phyloP scores from a whole-genome alignment of 352 stramenopile genomes.

The Phytophthora boehmeriae region DNA sequence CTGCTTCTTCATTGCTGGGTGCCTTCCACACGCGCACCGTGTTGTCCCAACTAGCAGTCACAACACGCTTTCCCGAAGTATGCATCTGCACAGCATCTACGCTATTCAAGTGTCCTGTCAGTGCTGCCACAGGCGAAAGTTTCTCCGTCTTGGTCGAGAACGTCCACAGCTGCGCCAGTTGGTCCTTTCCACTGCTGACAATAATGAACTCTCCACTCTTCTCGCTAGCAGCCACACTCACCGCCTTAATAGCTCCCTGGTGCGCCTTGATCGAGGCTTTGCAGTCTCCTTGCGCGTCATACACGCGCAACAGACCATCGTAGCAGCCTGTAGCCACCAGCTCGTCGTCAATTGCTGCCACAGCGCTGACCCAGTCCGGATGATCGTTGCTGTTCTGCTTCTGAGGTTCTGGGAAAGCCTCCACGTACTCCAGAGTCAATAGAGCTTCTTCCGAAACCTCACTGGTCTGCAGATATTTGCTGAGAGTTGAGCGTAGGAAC shows the following conservation, averaged over 20 bases:
- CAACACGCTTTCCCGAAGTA: slow-evolving; percentile 41
- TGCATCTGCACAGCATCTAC: slow-evolving; percentile 64
- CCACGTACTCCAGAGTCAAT: slow-evolving; percentile 90
- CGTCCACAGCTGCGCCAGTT: slow-evolving; percentile 71
- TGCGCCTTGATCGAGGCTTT: slow-evolving; percentile 76
- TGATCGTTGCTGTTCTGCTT: slow-evolving; percentile 68
- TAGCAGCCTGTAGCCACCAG: slow-evolving; percentile 88
- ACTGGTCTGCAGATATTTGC: slow-evolving; percentile 76
- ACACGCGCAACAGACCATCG: slow-evolving; percentile 84
- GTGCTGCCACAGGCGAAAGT: slow-evolving; percentile 54
- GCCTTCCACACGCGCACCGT: slow-evolving; percentile 79
- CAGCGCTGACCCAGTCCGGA: slow-evolving; percentile 89
- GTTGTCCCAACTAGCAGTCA: slow-evolving; percentile 87
- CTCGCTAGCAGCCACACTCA: slow-evolving; percentile 33
- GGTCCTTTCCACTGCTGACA: slow-evolving; percentile 79
- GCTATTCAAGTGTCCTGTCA: slow-evolving; percentile 84
- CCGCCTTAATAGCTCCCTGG: slow-evolving; percentile 75
- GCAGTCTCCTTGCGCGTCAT: slow-evolving; percentile 57
- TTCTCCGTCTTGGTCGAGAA: slow-evolving; percentile 43
- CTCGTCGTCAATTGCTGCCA: slow-evolving; percentile 43
- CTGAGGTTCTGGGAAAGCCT: slow-evolving; percentile 78
- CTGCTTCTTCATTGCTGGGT: slow-evolving; percentile 14
- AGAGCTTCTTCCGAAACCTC: slow-evolving; percentile 80
- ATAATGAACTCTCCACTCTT: slow-evolving; percentile 57
- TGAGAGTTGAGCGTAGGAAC: slow-evolving; percentile 79